phyloP scores from a whole-genome alignment of 1,284 basidiomycete genomes.

The Cryptococcus sp. region DNA sequence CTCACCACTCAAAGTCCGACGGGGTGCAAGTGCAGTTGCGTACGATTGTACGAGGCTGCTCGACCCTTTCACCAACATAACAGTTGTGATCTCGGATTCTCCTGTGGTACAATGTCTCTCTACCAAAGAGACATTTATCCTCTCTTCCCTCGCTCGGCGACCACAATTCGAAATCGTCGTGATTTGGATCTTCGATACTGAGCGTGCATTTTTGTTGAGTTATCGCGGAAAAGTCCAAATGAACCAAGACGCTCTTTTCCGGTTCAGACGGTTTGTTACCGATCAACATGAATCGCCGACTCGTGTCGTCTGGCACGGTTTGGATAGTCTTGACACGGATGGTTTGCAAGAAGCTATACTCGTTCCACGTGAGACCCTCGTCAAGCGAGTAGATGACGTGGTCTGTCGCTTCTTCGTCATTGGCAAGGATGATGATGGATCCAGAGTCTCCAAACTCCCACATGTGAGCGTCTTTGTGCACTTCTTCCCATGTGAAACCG shows the following conservation, averaged over 20 bases:
- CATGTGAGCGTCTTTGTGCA: conserved; percentile 95
- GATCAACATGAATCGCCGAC: conserved; percentile 84
- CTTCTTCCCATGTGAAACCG: conserved; percentile 97
- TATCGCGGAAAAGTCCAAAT: conserved; percentile 84
- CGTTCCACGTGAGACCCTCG: conserved; percentile 83
- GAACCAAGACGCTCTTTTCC: conserved; percentile 67
- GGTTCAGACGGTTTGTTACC: conserved; percentile 63
- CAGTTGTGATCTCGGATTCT: conserved; percentile 78
- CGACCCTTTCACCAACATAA: conserved; percentile 68
- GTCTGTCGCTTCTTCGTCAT: conserved; percentile 91
- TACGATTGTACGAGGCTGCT: conserved; percentile 62
- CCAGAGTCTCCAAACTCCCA: conserved; percentile 99
- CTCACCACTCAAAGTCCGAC: conserved; percentile 88
- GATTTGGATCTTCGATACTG: conserved; percentile 66
- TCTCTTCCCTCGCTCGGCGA: conserved; percentile 79
- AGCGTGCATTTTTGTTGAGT: conserved; percentile 71
- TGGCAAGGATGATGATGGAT: conserved; percentile 86
- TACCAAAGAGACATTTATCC: conserved; percentile 80
- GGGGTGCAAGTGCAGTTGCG: conserved; percentile 70
- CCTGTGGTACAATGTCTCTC: conserved; percentile 83
- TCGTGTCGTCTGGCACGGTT: conserved; percentile 87
- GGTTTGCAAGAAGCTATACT: conserved; percentile 81
- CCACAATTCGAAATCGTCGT: conserved; percentile 95
- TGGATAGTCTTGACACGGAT: conserved; percentile 77
- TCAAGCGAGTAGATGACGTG: conserved; percentile 84